Evolutionary conservation across 768 basidiomycete species (phyloP).

Genomic region (Trametes villosa): DNA sequence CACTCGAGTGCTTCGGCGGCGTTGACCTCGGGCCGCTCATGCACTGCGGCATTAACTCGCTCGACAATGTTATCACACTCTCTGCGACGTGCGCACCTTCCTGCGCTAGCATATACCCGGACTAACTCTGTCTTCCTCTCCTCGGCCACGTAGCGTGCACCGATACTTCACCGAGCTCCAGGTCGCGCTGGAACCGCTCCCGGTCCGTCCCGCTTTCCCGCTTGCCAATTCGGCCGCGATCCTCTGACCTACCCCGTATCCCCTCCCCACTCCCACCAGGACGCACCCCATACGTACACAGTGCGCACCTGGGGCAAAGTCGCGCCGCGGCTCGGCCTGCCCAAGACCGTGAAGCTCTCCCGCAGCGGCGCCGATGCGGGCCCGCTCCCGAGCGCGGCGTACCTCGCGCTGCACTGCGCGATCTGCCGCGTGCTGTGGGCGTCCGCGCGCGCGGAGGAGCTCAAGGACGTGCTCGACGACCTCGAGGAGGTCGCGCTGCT

Average conservation of each 20-base stretch:
- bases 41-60: conserved; percentile 22
- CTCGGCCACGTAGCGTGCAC: neutral
- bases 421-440: conserved; percentile 20
- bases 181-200: conserved; percentile 17
- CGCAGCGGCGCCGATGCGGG: neutral
- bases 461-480: conserved; percentile 22
- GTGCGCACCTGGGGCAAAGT: conserved; percentile 23
- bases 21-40: conserved; percentile 16
- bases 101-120: neutral
- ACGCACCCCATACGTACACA: conserved; percentile 10
- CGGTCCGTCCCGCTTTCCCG: neutral
- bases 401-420: conserved; percentile 22
- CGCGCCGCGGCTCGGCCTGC: conserved; percentile 20
- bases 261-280: neutral
- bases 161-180: conserved; percentile 23
- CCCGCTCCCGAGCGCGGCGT: conserved; percentile 13
- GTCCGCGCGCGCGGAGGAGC: conserved; percentile 18
- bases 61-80: conserved; percentile 23
- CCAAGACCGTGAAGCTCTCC: conserved; percentile 17
- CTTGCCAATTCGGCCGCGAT: neutral
- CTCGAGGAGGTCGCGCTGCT: conserved; percentile 22
- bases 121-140: too few species aligned
- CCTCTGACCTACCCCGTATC: neutral
- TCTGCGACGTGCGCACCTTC: conserved; percentile 17
- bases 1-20: conserved; percentile 22